A percentile compares a stretch with the other conserved stretches of the same genome.
These are phyloP conservation scores for Nakazawaea ambrosiae DNA, from an alignment of 805 yeast genomes.

Conservation along the genomic window DNA sequence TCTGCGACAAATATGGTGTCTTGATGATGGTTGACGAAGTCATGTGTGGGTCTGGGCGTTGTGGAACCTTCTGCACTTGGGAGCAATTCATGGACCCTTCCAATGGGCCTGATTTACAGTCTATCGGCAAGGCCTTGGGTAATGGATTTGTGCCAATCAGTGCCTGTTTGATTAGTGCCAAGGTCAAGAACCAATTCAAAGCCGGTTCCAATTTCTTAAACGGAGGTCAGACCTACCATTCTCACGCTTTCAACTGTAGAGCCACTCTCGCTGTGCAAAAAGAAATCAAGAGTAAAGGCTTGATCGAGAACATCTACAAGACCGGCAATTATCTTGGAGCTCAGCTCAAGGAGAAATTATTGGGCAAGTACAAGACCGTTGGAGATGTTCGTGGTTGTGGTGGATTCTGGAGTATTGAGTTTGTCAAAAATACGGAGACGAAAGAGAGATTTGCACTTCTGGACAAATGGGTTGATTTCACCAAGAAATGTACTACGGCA, in stretches of 20 bases:
- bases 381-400: slow-evolving; percentile 51
- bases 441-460: slow-evolving; percentile 23
- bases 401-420: slow-evolving; percentile 46
- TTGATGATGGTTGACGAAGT: slow-evolving; percentile 47
- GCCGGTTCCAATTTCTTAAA: slow-evolving; percentile 32
- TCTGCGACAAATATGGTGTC: slow-evolving; percentile 46
- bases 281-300: slow-evolving; percentile 28
- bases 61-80: slow-evolving; percentile 42
- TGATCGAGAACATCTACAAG: slow-evolving; percentile 32
- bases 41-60: slow-evolving; percentile 52
- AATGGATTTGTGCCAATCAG: slow-evolving; percentile 45
- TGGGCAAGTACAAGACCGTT: slow-evolving; percentile 23
- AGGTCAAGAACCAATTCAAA: slow-evolving; percentile 29
- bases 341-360: slow-evolving; percentile 22
- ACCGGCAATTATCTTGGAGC: slow-evolving; percentile 37
- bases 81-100: slow-evolving; percentile 31
- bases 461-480: slow-evolving; percentile 18
- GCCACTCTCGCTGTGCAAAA: slow-evolving; percentile 41
- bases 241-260: slow-evolving; percentile 38
- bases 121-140: slow-evolving; percentile 43
- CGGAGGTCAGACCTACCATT: slow-evolving; percentile 48
- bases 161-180: slow-evolving; percentile 35
- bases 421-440: slow-evolving; percentile 37
- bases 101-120: slow-evolving; percentile 40
- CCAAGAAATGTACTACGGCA: slow-evolving; percentile 25